Conservation (phyloP, 2,329 filamentous ascomycete species). For the Calonectria hawksworthii region DNA sequence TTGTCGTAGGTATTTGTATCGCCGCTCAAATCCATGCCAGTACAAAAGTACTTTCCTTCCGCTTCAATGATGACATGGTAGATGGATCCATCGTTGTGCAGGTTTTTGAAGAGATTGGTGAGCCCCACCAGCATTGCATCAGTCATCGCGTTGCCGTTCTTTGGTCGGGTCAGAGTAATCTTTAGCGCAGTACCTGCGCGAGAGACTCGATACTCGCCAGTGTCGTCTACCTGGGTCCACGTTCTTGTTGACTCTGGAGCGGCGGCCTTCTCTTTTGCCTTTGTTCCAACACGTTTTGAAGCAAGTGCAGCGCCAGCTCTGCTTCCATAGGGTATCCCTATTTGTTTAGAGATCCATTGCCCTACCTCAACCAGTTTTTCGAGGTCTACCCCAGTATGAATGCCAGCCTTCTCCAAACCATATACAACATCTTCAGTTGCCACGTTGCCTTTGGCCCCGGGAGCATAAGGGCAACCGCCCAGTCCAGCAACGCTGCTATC, state of each 20-base stretch:
- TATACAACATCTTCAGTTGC: constrained; percentile 31
- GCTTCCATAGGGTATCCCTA: constrained; percentile 18
- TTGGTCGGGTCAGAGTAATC: constrained; percentile 15
- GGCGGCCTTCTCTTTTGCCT: not conserved
- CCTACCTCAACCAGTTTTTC: constrained; percentile 5
- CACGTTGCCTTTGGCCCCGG: constrained; percentile 28
- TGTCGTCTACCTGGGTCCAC: not conserved
- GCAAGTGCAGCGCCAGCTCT: constrained; percentile 15
- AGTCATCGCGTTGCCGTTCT: constrained; percentile 23
- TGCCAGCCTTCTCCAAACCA: constrained; percentile 15
- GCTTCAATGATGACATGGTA: constrained; percentile 25
- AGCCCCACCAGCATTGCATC: constrained; percentile 17
- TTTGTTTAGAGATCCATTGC: constrained; percentile 15
- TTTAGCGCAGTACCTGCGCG: constrained; percentile 13
- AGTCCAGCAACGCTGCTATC: constrained; percentile 26
- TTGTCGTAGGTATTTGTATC: constrained; percentile 9
- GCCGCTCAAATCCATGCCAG: constrained; percentile 31
- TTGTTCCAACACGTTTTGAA: not conserved
- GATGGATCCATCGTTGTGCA: not conserved
- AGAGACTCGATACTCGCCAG: constrained; percentile 18
- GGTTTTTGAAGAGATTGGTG: not conserved
- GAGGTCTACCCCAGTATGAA: constrained; percentile 18
- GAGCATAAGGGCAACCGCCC: constrained; percentile 30
- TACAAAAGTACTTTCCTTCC: constrained; percentile 30
- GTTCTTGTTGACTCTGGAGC: not conserved